Evolutionary conservation across 768 basidiomycete species (phyloP), one percentile per base, ranked within the genome.

Genomic region (Calocera cornea): DNA sequence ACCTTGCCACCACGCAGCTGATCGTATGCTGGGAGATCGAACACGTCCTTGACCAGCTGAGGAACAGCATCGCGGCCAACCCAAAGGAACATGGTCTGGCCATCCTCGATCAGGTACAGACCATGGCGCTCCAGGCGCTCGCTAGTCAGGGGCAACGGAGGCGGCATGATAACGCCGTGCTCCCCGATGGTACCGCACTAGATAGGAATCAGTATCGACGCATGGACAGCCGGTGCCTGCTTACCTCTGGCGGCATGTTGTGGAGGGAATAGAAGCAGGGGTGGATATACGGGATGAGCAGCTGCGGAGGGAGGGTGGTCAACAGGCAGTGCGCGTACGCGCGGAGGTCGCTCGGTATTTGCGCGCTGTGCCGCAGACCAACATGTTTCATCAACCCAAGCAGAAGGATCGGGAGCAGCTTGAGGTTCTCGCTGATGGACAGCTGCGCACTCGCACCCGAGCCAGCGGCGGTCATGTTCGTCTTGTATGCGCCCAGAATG

Each of bases 51-150:
- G 69, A 98, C 80, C 60, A 98, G 84, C 74, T 95, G 90, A 11
- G 95, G 92, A n/a, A 98, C 93, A 8, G 97, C 93, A 75, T 98
- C 95, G 34, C 94, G 86, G n/a, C 97, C 97, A 64, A 99, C 86
- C 89, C 92, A 98, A 63, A 98, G 81, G 86, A 99, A 98, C 74
- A 99, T 91, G 24, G 90, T 95, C 77, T 98, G 97, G 0, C 90
- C 91, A 76, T 98, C 95, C 77, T 98, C 97, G 71, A 99, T 97
- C 70, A 99, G 78, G 85, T 88, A 97, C 66, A 99, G 81, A 68
- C 97, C 97, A 72, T 98, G 94, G 64, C 95, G 82, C 77, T 97
- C 95, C 65, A 99, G 80, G 41, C 93, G 83, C 77, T 98, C 95
- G n/a, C 92, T 93, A 0, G 94, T 95, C 68, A 94, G 84, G 29